phyloP scores from a whole-genome alignment of 129 eudicot genomes.

The Gnaphalium uliginosum region DNA sequence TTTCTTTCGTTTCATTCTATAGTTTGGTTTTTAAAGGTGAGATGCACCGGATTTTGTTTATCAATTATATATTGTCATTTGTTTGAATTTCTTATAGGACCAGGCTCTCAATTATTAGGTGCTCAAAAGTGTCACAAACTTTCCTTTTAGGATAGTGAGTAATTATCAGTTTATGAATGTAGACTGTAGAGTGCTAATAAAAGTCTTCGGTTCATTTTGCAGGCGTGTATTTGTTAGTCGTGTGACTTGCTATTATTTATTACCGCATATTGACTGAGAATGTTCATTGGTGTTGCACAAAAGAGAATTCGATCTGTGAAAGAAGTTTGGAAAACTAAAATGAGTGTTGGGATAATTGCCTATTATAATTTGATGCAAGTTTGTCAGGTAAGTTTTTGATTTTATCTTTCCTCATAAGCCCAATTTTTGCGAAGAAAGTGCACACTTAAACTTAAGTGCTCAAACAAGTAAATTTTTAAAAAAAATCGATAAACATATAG shows the following conservation, averaged over 20 bases:
- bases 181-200: background rate
- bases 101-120: background rate
- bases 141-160: background rate
- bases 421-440: background rate
- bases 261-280: slow-evolving; percentile 54
- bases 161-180: background rate
- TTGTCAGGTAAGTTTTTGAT: slow-evolving; percentile 55
- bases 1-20: slow-evolving; percentile 73
- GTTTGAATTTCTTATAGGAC: background rate
- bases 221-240: slow-evolving; percentile 32
- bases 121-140: slow-evolving; percentile 1
- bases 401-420: background rate
- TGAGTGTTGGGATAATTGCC: slow-evolving; percentile 73
- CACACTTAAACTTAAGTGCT: background rate
- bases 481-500: background rate
- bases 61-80: background rate
- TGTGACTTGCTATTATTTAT: slow-evolving; percentile 7
- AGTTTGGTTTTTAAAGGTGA: slow-evolving; percentile 47
- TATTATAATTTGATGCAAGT: slow-evolving; percentile 83
- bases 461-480: background rate
- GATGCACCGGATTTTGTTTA: slow-evolving; percentile 13
- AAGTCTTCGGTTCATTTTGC: slow-evolving; percentile 11
- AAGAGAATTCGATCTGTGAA: slow-evolving; percentile 52
- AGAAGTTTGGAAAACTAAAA: slow-evolving; percentile 51
- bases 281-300: slow-evolving; percentile 60